Conservation (phyloP, 2,329 filamentous ascomycete genomes). For the Dactylellina sp. region DNA sequence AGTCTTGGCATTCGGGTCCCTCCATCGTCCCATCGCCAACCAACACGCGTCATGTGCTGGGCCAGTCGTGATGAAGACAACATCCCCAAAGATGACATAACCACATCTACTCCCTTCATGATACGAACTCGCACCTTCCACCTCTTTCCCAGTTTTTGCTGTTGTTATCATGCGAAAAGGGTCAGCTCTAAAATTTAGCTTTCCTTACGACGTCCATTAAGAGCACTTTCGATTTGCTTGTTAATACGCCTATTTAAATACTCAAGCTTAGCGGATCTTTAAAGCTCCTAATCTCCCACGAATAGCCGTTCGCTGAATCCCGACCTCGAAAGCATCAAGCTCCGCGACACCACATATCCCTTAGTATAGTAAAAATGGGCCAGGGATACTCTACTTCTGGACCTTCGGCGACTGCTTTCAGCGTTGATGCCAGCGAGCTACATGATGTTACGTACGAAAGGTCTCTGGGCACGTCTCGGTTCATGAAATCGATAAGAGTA, state of each 20-base stretch:
- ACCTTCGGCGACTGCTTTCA: slow-evolving; percentile 76
- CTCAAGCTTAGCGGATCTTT: background rate
- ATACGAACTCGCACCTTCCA: slow-evolving; percentile 19
- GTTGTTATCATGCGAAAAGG: slow-evolving; percentile 44
- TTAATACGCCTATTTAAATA: too few species aligned
- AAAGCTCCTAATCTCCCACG: background rate
- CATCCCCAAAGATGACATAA: slow-evolving; percentile 10
- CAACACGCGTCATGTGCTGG: slow-evolving; percentile 48
- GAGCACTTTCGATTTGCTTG: slow-evolving; percentile 9
- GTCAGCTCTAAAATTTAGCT: slow-evolving; percentile 7
- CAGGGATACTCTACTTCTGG: slow-evolving; percentile 81
- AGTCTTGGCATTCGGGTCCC: background rate
- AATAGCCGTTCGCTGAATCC: slow-evolving; percentile 39
- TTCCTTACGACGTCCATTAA: slow-evolving; percentile 46
- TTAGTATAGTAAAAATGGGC: slow-evolving; percentile 74
- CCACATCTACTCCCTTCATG: slow-evolving; percentile 23
- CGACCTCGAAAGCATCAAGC: slow-evolving; percentile 57
- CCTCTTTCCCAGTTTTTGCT: slow-evolving; percentile 3
- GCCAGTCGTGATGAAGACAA: slow-evolving; percentile 11
- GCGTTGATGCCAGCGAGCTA: slow-evolving; percentile 90
- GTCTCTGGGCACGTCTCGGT: slow-evolving; percentile 88
- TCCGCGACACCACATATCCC: slow-evolving; percentile 58
- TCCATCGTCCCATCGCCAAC: background rate
- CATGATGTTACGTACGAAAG: slow-evolving; percentile 91
- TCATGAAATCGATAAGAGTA: slow-evolving; percentile 96